Evolutionary conservation across 441 rosid genomes (phyloP).

Genomic region (Pelargonium exstipulatum): DNA sequence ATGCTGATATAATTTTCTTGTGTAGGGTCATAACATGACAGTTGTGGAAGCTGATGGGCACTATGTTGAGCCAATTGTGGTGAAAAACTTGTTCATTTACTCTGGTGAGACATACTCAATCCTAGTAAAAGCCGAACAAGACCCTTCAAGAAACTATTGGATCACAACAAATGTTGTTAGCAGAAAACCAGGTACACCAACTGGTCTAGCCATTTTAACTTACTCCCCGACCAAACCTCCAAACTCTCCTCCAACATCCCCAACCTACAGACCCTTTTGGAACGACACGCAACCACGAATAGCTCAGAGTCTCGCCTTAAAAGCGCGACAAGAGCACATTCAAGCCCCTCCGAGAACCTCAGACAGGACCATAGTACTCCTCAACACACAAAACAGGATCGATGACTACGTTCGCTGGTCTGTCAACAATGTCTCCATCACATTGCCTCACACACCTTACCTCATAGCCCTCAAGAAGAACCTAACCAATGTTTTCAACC

Average conservation of each 20-base stretch:
- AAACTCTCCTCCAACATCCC: conserved; percentile 18
- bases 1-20: not conserved
- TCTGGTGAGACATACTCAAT: conserved; percentile 30
- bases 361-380: conserved; percentile 21
- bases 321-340: conserved; percentile 12
- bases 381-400: conserved; percentile 27
- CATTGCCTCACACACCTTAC: conserved; percentile 24
- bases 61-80: conserved; percentile 23
- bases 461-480: conserved; percentile 19
- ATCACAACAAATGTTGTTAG: conserved; percentile 24
- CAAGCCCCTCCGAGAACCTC: conserved; percentile 8
- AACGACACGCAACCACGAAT: conserved; percentile 15
- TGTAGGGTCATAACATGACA: conserved; percentile 27
- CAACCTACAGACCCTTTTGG: conserved; percentile 26
- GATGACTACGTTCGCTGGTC: conserved; percentile 20
- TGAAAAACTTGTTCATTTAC: conserved; percentile 19
- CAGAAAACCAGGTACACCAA: conserved; percentile 25
- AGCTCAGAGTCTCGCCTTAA: conserved; percentile 3
- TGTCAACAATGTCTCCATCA: conserved; percentile 27
- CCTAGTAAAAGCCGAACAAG: conserved; percentile 23
- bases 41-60: conserved; percentile 28
- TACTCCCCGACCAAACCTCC: conserved; percentile 21
- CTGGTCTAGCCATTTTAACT: conserved; percentile 30
- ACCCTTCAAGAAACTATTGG: conserved; percentile 32
- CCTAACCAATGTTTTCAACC: conserved; percentile 15